Percentiles rank a stretch among this genome's conserved stretches.
phyloP scores from a whole-genome alignment of 2,329 filamentous ascomycete species.

The Pezicula radicicola region DNA sequence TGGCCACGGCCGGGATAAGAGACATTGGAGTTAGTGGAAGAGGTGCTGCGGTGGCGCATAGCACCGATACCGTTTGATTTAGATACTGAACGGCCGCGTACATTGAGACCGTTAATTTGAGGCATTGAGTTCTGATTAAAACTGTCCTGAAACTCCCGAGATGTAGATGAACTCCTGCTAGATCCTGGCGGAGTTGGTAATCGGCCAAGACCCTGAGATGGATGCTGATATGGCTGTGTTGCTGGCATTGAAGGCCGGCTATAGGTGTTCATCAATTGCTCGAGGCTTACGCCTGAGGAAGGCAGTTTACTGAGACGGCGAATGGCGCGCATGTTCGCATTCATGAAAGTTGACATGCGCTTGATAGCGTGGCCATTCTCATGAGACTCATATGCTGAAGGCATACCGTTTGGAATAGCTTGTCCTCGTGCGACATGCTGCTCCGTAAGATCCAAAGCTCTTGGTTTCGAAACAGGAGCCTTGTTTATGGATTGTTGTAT shows the following conservation, averaged over 20 bases:
- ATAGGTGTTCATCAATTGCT: conserved; percentile 15
- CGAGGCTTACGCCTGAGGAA: conserved; percentile 8
- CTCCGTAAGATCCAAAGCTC: conserved; percentile 34
- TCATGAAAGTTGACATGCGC: conserved; percentile 42
- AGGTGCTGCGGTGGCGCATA: not conserved
- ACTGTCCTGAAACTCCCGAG: not conserved
- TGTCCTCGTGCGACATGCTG: conserved; percentile 36
- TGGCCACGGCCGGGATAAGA: not conserved
- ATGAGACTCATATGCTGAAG: conserved; percentile 36
- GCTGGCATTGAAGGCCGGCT: conserved; percentile 1
- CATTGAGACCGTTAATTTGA: conserved; percentile 4
- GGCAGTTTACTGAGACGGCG: conserved; percentile 39
- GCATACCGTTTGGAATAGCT: conserved; percentile 24
- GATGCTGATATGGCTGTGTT: not conserved
- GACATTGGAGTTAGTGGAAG: conserved; percentile 1
- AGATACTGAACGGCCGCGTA: conserved; percentile 1
- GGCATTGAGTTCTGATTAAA: not conserved
- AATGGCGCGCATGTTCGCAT: conserved; percentile 40
- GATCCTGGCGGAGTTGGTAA: not conserved
- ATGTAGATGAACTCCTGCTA: not conserved
- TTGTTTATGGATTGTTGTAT: conserved; percentile 34
- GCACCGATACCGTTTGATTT: not conserved
- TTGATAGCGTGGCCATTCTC: conserved; percentile 39
- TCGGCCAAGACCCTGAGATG: not conserved
- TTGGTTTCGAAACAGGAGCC: conserved; percentile 13